Evolutionary conservation across 257 asterid species (phyloP).

Genomic region (Solanum tarapatanum): DNA sequence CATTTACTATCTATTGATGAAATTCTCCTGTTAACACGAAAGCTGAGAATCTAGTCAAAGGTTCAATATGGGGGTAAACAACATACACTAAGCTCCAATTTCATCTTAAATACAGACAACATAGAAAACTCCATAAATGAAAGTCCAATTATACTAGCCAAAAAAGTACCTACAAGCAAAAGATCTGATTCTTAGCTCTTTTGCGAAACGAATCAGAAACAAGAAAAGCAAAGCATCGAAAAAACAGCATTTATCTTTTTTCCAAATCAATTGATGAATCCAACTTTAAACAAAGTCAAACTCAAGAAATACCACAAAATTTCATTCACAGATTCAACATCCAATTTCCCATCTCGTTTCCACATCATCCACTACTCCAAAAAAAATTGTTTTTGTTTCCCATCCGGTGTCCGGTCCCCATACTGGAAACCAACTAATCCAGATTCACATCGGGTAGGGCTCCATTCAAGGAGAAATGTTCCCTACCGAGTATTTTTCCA

Average conservation of each 20-base stretch:
- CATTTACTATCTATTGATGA: not conserved
- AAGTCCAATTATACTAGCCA: not conserved
- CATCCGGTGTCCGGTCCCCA: too few relatives aligned
- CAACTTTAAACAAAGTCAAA: not conserved
- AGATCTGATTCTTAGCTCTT: not conserved
- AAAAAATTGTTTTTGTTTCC: not conserved
- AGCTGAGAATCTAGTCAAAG: not conserved
- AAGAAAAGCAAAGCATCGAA: not conserved
- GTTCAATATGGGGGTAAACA: not conserved
- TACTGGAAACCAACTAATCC: not conserved
- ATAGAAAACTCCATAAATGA: not conserved
- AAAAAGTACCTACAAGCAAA: not conserved
- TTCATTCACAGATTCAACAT: not conserved
- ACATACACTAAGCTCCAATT: not conserved
- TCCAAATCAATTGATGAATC: not conserved
- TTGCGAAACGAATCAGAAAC: not conserved
- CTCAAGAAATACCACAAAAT: not conserved
- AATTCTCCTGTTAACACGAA: not conserved
- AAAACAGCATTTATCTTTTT: not conserved
- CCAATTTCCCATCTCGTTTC: not conserved
- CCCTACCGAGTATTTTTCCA: not conserved
- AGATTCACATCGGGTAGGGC: not conserved
- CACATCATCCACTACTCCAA: not conserved
- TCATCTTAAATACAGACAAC: not conserved
- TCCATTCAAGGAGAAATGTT: not conserved